Evolutionary conservation across 2,329 filamentous ascomycete genomes (phyloP).

Genomic region (Colletotrichum tamarilloi): DNA sequence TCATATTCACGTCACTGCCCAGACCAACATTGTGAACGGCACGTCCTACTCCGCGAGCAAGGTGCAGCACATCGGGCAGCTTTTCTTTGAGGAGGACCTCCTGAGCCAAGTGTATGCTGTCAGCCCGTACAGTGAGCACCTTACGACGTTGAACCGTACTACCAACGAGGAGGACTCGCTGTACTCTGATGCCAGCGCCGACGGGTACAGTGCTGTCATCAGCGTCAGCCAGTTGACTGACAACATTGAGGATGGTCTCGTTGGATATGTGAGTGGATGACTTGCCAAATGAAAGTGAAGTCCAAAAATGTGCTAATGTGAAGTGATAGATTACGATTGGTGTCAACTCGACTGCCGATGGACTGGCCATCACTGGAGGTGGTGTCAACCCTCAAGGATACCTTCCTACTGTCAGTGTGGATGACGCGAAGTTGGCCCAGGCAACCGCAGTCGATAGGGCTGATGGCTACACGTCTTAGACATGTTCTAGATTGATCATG

Average conservation of each 20-base stretch:
- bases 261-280: too few relatives aligned
- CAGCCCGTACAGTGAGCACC: slow-evolving; percentile 8
- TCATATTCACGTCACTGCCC: too few relatives aligned
- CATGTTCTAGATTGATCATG: too few relatives aligned
- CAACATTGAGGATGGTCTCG: slow-evolving; percentile 50
- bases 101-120: slow-evolving; percentile 5
- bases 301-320: too few relatives aligned
- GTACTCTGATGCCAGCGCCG: slow-evolving; percentile 50
- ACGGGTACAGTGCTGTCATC: slow-evolving; percentile 60
- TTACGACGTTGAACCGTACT: slow-evolving; percentile 11
- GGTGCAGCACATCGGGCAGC: too few relatives aligned
- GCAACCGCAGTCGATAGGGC: slow-evolving; percentile 9
- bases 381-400: slow-evolving; percentile 10
- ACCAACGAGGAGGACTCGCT: slow-evolving; percentile 48
- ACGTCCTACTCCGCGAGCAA: too few relatives aligned
- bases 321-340: too few relatives aligned
- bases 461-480: slow-evolving; percentile 2
- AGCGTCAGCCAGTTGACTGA: slow-evolving; percentile 64
- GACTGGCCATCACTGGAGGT: too few relatives aligned
- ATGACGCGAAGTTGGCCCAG: slow-evolving; percentile 2
- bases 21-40: too few relatives aligned
- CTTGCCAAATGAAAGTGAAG: too few relatives aligned
- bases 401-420: slow-evolving; percentile 13
- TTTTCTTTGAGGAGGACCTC: slow-evolving; percentile 16
- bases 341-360: too few relatives aligned